These are phyloP conservation scores for Pythium brassicae DNA, from an alignment of 352 stramenopile genomes.

Conservation along the genomic window DNA sequence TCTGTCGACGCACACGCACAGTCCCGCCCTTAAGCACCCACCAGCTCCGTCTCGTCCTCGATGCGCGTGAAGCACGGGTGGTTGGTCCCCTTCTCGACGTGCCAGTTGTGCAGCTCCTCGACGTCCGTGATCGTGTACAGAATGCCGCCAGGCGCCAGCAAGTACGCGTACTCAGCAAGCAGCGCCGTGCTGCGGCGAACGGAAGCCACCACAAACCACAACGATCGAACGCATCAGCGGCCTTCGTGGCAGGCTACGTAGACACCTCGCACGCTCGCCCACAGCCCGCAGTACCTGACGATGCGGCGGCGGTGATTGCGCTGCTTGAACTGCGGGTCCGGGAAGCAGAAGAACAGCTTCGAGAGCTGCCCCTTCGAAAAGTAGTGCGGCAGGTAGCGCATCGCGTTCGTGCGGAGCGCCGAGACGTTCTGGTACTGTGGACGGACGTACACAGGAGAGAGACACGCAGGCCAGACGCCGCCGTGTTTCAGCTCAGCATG, in stretches of 20 bases:
- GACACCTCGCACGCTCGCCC: neutral
- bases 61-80: slow-evolving; percentile 94
- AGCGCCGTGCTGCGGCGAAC: slow-evolving; percentile 65
- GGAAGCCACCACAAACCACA: no score
- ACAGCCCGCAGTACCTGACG: slow-evolving; percentile 85
- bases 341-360: slow-evolving; percentile 99
- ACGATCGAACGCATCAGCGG: no score
- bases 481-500: no score
- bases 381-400: slow-evolving; percentile 90
- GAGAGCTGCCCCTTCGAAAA: slow-evolving; percentile 85
- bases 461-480: no score
- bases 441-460: slow-evolving; percentile 6
- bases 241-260: no score
- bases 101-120: slow-evolving; percentile 97
- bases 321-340: slow-evolving; percentile 98
- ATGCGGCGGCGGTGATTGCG: slow-evolving; percentile 96
- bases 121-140: slow-evolving; percentile 99
- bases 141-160: slow-evolving; percentile 88
- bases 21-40: no score
- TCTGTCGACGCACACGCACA: no score
- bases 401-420: slow-evolving; percentile 95
- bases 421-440: slow-evolving; percentile 93
- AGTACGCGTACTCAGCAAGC: slow-evolving; percentile 97
- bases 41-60: slow-evolving; percentile 70
- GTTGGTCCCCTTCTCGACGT: slow-evolving; percentile 91